Conservation (phyloP, 441 rosid species). For the Rhodomyrtus psidioides region DNA sequence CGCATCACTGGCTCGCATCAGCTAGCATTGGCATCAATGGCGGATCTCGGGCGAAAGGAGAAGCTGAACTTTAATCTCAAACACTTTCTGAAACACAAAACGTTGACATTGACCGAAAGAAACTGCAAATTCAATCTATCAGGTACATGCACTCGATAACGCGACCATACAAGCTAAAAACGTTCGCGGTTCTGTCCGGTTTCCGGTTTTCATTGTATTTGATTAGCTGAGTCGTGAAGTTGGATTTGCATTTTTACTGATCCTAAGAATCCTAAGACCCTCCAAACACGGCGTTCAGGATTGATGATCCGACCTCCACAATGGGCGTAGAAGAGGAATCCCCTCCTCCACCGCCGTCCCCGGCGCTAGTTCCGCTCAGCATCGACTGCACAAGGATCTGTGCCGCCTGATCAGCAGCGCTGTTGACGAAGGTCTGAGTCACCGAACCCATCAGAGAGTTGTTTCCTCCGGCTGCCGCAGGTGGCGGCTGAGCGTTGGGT, state of each 20-base stretch:
- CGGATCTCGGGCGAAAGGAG: neutral
- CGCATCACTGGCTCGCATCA: neutral
- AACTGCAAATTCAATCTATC: neutral
- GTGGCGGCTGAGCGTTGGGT: neutral
- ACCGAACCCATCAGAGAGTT: neutral
- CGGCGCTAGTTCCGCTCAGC: neutral
- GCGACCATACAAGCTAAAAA: neutral
- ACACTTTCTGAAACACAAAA: neutral
- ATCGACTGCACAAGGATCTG: slow-evolving; percentile 16
- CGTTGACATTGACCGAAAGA: neutral
- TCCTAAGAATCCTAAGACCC: neutral
- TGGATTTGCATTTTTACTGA: neutral
- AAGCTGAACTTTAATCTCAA: neutral
- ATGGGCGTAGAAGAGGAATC: neutral
- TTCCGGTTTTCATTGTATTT: neutral
- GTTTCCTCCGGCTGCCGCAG: neutral
- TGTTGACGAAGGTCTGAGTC: slow-evolving; percentile 9
- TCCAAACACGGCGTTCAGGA: neutral
- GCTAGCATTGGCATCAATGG: neutral
- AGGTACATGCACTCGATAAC: neutral
- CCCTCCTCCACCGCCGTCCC: neutral
- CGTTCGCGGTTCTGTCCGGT: neutral
- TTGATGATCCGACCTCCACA: neutral
- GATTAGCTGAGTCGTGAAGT: neutral
- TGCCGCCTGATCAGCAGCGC: slow-evolving; percentile 15